Evolutionary conservation across 768 basidiomycete species (phyloP), one percentile per base, ranked within the genome.

Genomic region (Coprinopsis cinerea): DNA sequence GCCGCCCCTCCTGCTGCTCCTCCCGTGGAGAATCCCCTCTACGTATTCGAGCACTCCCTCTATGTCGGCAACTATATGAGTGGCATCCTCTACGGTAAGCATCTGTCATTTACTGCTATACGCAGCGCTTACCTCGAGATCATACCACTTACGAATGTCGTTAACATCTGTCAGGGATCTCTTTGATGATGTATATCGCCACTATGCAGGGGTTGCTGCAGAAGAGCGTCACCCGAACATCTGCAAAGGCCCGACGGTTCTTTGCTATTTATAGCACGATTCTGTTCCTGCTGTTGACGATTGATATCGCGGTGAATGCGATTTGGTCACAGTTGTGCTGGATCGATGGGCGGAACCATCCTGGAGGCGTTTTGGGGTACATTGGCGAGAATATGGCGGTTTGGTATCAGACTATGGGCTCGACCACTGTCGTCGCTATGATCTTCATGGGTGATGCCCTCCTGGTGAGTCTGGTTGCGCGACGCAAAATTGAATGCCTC

Each of bases 361-460:
- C 63, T 24, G 59, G 59, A 1, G 62, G 63, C 25, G 63, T 65
- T 11, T 59, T 57, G 13, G 57, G 37, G 13, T 67, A 60, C 51
- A 57, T 67, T 36, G 59, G 39, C 5, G 53, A 51, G 15, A 57
- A 65, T 27, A 57, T 57, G 22, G 60, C 60, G 15, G 64, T 59
- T 20, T 67, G 65, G 64, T 67, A 65, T 47, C 59, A 67, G 32
- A 65, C 64, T 5, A 41, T 67, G 51, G 59, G 60, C 11, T 64
- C 63, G 4, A 57, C 64, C 3, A 49, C 59, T 9, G 61, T 60
- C 2, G 63, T 64, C 5, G 54, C 53, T 20, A 58, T 63, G 49
- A 63, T 65, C 30, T 65, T 67, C 54, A 57, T 67, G 57, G 63
- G 64, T 15, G 64, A 67, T 51, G 63, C 61, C 17, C 57, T 67